These are phyloP conservation scores for Periconia sp. DNA, from an alignment of 2,329 filamentous ascomycete genomes.

Conservation along the genomic window DNA sequence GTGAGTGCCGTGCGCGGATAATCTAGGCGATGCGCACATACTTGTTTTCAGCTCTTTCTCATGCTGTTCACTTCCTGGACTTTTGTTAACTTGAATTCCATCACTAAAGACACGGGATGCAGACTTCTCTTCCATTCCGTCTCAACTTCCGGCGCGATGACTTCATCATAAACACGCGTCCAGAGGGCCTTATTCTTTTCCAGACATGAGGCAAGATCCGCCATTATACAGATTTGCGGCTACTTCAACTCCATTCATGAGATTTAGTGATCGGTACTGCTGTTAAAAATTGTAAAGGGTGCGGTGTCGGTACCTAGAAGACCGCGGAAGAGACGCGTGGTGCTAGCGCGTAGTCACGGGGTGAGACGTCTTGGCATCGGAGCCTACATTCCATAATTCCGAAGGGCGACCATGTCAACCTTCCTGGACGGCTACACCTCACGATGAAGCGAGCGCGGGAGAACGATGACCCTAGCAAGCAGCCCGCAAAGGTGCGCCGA, in stretches of 20 bases:
- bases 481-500: conserved; percentile 53
- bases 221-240: conserved; percentile 24
- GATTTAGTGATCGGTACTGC: not conserved
- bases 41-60: conserved; percentile 32
- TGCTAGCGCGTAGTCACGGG: conserved; percentile 30
- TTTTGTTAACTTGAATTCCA: conserved; percentile 1
- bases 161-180: conserved; percentile 41
- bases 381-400: conserved; percentile 6
- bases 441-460: conserved; percentile 48
- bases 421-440: conserved; percentile 4
- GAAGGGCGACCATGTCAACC: conserved; percentile 11
- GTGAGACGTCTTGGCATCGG: conserved; percentile 6
- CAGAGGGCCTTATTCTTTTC: conserved; percentile 34
- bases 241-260: not conserved
- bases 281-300: not conserved
- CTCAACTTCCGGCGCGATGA: conserved; percentile 39
- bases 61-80: conserved; percentile 32
- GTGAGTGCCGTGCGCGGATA: conserved; percentile 12
- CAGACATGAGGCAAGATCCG: conserved; percentile 34
- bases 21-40: conserved; percentile 14
- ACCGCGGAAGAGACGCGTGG: conserved; percentile 18
- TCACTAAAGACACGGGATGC: conserved; percentile 1
- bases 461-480: conserved; percentile 31
- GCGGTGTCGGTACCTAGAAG: conserved; percentile 12
- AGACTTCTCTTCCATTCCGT: conserved; percentile 43